Base-by-base conservation (phyloP, 768 basidiomycete genomes). In the Collybiopsis luxurians region DNA sequence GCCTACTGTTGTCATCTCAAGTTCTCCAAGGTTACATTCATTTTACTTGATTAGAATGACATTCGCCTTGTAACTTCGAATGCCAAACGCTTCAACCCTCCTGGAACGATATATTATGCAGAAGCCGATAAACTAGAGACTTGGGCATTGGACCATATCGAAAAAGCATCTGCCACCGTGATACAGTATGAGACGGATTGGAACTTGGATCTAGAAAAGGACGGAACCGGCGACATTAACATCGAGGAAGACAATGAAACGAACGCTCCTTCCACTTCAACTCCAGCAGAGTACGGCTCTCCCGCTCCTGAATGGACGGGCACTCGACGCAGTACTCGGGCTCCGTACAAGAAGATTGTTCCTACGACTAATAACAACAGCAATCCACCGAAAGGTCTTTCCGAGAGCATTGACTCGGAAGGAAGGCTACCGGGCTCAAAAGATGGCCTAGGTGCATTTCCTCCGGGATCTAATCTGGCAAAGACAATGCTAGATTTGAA, bases 161-260 rank as follows among this genome's bases (percentile, higher is more conserved):
- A 79, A 45, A 86, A 85, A 60, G 87, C 86, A 0, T 77, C 88
- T 1, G 73, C 82, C 0, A 87, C 84, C 15, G 90, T 91, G 40
- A 89, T 91, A 56, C 89, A 91, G 55, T 87, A 86, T 66, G 89
- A 91, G 71, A 84, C 86, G 1, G 87, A 90, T 66, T 91, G 89
- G 89, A 90, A 89, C 62, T 86, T 91, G 56, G 89, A 92, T 52
- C 74, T 88, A 9, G 89, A 89, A 63, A 81, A 79, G 34, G 89
- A 88, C 39, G 74, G 71, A 2, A 66, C 61, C 2, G 62, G 55
- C 6, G 42, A 54, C 7, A 56, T 69, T 58, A 36, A 73, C 58
- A 71, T 68, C 9, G 67, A 75, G 39, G 75, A 77, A 1, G 74
- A 83, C 57, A 80, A 80, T 40, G 72, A 72, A 3, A 65, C 63